Conservation (phyloP, 129 eudicot species). For the Escallonia herrerae region DNA sequence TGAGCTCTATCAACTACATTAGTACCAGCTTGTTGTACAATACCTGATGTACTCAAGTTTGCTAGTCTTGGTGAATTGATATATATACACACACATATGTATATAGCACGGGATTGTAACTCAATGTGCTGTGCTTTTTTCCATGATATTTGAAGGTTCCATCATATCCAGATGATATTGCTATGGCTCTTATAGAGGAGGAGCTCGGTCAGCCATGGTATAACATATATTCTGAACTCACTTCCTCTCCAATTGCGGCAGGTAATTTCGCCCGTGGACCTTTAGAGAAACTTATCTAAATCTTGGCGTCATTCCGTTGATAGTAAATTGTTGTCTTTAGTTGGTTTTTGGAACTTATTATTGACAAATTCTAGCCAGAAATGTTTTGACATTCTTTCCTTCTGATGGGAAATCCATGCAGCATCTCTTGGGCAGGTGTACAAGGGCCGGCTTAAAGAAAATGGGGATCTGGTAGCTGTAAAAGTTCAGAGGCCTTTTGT, state of each 20-base stretch:
- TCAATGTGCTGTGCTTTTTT: conserved; percentile 3
- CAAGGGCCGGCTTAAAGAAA: conserved; percentile 94
- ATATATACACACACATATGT: too few relatives aligned
- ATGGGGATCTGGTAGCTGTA: conserved; percentile 98
- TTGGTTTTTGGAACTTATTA: neutral
- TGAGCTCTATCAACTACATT: too few relatives aligned
- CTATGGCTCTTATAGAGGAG: conserved; percentile 94
- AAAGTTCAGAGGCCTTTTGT: conserved; percentile 98
- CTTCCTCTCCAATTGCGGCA: conserved; percentile 98
- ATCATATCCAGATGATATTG: conserved; percentile 96
- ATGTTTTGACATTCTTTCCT: neutral
- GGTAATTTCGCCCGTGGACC: conserved; percentile 44
- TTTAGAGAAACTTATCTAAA: neutral
- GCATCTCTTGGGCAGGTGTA: conserved; percentile 99
- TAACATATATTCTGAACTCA: conserved; percentile 83
- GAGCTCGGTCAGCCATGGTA: conserved; percentile 96
- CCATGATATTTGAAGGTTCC: conserved; percentile 60
- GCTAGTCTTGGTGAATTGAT: too few relatives aligned
- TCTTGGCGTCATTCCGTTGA: neutral
- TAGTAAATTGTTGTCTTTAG: neutral
- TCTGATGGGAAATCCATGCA: conserved; percentile 29
- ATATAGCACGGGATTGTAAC: neutral
- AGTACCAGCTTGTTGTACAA: too few relatives aligned
- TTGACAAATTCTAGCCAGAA: too few relatives aligned
- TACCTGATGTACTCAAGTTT: too few relatives aligned